These are phyloP conservation scores for Aspergillus melleus DNA, from an alignment of 2,329 filamentous ascomycete species.

Conservation along the genomic window DNA sequence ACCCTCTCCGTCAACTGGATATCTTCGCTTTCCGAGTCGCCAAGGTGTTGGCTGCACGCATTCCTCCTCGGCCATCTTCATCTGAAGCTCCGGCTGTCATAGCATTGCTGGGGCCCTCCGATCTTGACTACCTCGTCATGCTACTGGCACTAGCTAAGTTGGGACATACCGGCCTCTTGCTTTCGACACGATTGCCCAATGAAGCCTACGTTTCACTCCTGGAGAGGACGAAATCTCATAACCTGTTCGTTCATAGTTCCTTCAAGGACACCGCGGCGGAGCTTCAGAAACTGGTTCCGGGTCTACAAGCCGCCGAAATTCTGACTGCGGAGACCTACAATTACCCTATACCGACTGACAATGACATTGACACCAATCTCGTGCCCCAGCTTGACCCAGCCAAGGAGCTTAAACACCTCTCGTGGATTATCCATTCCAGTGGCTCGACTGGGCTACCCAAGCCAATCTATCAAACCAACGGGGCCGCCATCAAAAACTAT, in stretches of 20 bases:
- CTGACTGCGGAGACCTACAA: constrained; percentile 22
- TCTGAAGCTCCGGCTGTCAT: constrained; percentile 40
- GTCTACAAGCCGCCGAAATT: constrained; percentile 30
- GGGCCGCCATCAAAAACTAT: constrained; percentile 52
- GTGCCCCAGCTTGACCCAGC: constrained; percentile 25
- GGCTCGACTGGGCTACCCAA: constrained; percentile 65
- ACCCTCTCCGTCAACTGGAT: constrained; percentile 49
- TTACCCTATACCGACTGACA: constrained; percentile 15
- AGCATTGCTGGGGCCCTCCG: constrained; percentile 54
- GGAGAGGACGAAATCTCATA: constrained; percentile 41
- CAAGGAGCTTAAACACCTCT: constrained; percentile 34
- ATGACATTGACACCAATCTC: constrained; percentile 22
- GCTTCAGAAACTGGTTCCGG: constrained; percentile 20
- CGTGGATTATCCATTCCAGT: constrained; percentile 51
- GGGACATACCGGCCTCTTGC: constrained; percentile 55
- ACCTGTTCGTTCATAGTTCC: constrained; percentile 32
- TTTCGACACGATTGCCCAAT: constrained; percentile 55
- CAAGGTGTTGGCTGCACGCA: constrained; percentile 24
- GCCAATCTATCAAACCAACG: constrained; percentile 61
- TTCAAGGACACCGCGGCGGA: constrained; percentile 24
- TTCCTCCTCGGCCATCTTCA: constrained; percentile 25
- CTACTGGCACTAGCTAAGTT: constrained; percentile 56
- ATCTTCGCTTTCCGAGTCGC: constrained; percentile 33
- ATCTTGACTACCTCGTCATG: constrained; percentile 57
- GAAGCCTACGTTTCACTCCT: constrained; percentile 53